These are phyloP conservation scores for Xylaria polymorpha DNA, from an alignment of 2,329 filamentous ascomycete genomes.

Conservation along the genomic window DNA sequence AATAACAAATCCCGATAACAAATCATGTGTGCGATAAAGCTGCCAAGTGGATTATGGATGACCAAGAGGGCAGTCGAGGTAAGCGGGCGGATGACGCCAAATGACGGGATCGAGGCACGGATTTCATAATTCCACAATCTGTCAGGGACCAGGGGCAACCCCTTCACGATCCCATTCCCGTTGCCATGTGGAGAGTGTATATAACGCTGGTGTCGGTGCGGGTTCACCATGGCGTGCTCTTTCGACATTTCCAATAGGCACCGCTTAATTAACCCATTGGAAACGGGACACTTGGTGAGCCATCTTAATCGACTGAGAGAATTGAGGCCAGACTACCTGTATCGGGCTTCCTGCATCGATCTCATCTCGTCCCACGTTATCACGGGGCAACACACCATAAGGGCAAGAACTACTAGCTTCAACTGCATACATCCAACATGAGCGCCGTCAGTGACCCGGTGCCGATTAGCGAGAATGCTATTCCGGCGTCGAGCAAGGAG, in stretches of 20 bases:
- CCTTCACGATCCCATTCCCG: constrained; percentile 17
- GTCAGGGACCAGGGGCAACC: constrained; percentile 15
- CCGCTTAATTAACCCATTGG: constrained; percentile 1
- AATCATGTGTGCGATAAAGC: constrained; percentile 23
- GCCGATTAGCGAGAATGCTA: constrained; percentile 24
- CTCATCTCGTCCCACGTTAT: background rate
- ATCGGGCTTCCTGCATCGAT: background rate
- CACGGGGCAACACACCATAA: constrained; percentile 1
- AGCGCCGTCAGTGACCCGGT: constrained; percentile 26
- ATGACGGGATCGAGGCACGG: constrained; percentile 28
- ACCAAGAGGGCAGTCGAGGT: constrained; percentile 20
- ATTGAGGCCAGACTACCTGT: background rate
- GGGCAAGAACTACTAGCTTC: background rate
- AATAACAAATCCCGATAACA: constrained; percentile 37
- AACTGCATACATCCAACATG: constrained; percentile 16
- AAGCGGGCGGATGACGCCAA: constrained; percentile 33
- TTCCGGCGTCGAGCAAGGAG: constrained; percentile 35
- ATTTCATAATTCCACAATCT: constrained; percentile 15
- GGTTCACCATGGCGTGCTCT: constrained; percentile 33
- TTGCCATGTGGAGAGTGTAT: constrained; percentile 31
- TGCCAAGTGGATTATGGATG: constrained; percentile 7
- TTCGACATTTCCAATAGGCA: constrained; percentile 13
- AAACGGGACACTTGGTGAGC: background rate
- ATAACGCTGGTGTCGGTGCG: constrained; percentile 23
- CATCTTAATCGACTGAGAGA: background rate